Evolutionary conservation across 2,329 filamentous ascomycete species (phyloP).

Genomic region (Periconia sp.): DNA sequence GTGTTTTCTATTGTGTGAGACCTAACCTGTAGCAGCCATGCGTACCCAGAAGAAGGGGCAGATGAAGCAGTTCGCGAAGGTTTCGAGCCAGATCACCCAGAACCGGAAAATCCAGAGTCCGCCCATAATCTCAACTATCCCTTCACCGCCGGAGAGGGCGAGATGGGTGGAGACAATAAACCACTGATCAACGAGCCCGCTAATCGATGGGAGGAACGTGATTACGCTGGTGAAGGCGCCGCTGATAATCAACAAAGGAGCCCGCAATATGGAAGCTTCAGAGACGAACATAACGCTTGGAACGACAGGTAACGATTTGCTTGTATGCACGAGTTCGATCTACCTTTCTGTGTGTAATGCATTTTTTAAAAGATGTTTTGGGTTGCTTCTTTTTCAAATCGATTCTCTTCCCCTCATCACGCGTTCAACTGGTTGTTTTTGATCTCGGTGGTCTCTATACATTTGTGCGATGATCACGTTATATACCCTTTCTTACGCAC

Average conservation of each 20-base stretch:
- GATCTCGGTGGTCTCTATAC: not conserved
- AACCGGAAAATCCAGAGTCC: slow-evolving; percentile 46
- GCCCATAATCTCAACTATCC: slow-evolving; percentile 50
- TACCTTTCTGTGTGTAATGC: too few relatives aligned
- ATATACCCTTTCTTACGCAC: not conserved
- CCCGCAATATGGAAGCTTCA: slow-evolving; percentile 46
- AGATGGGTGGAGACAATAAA: slow-evolving; percentile 39
- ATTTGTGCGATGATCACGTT: not conserved
- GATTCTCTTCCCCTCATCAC: too few relatives aligned
- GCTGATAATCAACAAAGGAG: slow-evolving; percentile 22
- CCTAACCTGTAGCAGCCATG: slow-evolving; percentile 40
- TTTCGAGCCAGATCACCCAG: slow-evolving; percentile 53
- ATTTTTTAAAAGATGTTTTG: too few relatives aligned
- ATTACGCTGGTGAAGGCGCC: slow-evolving; percentile 23
- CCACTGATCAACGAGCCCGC: slow-evolving; percentile 47
- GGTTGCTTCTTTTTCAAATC: too few relatives aligned
- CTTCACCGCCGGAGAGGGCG: slow-evolving; percentile 46
- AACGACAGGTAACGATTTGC: slow-evolving; percentile 21
- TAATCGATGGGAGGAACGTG: slow-evolving; percentile 45
- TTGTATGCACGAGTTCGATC: too few relatives aligned
- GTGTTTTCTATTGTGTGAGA: not conserved
- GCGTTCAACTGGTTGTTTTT: slow-evolving; percentile 6
- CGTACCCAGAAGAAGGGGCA: slow-evolving; percentile 50
- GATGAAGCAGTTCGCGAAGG: slow-evolving; percentile 57
- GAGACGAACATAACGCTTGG: slow-evolving; percentile 47